These are phyloP conservation scores for Plasmodium vivax DNA, from an alignment of 169 alveolate genomes.

Conservation along the genomic window DNA sequence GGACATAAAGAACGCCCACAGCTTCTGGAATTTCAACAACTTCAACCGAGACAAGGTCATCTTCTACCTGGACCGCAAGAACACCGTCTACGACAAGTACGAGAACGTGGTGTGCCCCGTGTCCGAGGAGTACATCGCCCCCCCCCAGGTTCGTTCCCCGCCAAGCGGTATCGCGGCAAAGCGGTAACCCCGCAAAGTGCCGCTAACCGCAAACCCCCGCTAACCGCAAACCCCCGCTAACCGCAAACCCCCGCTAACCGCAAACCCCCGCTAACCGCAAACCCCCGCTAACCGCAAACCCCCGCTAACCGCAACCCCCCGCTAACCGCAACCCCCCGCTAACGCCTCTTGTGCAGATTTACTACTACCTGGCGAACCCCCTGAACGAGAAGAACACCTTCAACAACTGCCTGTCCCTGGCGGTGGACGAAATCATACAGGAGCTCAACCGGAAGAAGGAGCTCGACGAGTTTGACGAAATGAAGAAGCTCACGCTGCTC, in stretches of 20 bases:
- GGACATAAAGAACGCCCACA: constrained; percentile 69
- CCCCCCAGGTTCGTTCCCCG: constrained; percentile 31
- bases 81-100: constrained; percentile 44
- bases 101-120: constrained; percentile 1
- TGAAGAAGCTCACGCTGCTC: constrained; percentile 22
- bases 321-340: too few relatives aligned
- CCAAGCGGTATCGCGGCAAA: too few relatives aligned
- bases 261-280: too few relatives aligned
- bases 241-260: too few relatives aligned
- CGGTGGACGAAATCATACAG: constrained; percentile 55
- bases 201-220: too few relatives aligned
- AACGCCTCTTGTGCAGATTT: neutral
- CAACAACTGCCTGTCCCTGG: constrained; percentile 62
- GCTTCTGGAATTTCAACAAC: constrained; percentile 61
- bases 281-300: too few relatives aligned
- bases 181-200: neutral
- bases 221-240: too few relatives aligned
- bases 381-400: constrained; percentile 39
- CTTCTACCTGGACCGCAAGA: constrained; percentile 41
- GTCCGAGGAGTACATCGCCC: constrained; percentile 38
- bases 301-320: too few relatives aligned
- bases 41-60: constrained; percentile 28
- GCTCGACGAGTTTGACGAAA: constrained; percentile 44
- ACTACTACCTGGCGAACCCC: constrained; percentile 48
- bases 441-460: constrained; percentile 46